phyloP scores from a whole-genome alignment of 192 early-diverging fungal genomes.

The Dimargaris cristalligena region DNA sequence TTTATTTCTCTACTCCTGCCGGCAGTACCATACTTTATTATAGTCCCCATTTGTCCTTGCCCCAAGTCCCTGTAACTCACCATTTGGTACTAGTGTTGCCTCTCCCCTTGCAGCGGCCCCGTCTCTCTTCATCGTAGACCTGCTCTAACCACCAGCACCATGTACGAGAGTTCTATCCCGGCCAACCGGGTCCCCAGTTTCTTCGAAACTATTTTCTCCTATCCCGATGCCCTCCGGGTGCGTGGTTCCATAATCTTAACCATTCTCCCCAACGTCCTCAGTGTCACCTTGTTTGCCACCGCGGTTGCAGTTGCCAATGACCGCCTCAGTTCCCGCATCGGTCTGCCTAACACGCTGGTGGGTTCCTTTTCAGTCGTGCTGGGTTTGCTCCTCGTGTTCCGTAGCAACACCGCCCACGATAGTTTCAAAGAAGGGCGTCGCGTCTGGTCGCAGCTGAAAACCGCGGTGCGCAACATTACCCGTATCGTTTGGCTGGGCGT shows the following conservation, averaged over 20 bases:
- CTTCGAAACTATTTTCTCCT: constrained; percentile 1
- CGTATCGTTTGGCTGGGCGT: constrained; percentile 50
- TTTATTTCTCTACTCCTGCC: no score
- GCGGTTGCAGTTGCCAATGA: constrained; percentile 1
- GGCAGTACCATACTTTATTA: no score
- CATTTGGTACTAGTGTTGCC: no score
- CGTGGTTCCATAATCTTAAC: constrained; percentile 14
- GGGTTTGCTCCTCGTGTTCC: constrained; percentile 65
- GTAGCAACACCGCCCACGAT: constrained; percentile 61
- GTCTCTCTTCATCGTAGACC: no score
- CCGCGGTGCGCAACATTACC: constrained; percentile 47
- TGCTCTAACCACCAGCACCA: no score
- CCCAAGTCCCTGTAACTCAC: no score
- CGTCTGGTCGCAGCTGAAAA: constrained; percentile 42
- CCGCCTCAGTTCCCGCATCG: constrained; percentile 18
- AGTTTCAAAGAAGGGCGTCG: constrained; percentile 68
- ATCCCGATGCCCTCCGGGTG: constrained; percentile 10
- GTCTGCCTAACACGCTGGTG: constrained; percentile 21
- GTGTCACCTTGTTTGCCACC: constrained; percentile 10
- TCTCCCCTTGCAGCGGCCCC: no score
- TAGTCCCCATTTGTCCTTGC: no score
- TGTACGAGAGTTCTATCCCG: constrained; percentile 1
- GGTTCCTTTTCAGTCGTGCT: constrained; percentile 36
- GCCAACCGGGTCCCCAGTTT: constrained; percentile 5
- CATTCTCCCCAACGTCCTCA: constrained; percentile 12